phyloP scores from a whole-genome alignment of 768 basidiomycete genomes.

The Rhodosporidiobolus odoratus region DNA sequence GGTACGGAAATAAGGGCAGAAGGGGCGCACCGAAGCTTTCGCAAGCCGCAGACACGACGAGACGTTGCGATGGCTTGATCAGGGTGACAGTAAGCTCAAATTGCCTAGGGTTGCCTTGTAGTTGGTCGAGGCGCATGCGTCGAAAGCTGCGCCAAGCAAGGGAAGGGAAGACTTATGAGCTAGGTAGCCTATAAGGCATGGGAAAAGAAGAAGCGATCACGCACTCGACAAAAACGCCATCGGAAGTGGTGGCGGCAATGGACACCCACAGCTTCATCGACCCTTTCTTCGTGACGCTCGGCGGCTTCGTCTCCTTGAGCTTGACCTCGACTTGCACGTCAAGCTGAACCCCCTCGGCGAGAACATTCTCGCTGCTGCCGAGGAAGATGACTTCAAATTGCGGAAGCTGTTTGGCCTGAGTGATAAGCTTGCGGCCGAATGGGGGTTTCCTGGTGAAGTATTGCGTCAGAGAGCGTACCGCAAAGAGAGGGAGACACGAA shows the following conservation, averaged over 20 bases:
- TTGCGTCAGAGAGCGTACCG: background rate
- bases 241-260: constrained; percentile 22
- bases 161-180: background rate
- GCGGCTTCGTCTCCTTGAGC: constrained; percentile 20
- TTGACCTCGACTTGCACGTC: constrained; percentile 11
- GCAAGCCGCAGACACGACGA: constrained; percentile 32
- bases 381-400: constrained; percentile 17
- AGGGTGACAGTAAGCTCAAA: constrained; percentile 27
- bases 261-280: constrained; percentile 14
- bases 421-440: constrained; percentile 23
- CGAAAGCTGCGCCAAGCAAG: constrained; percentile 17
- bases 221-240: constrained; percentile 37
- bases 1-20: background rate
- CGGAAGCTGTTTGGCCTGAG: constrained; percentile 28
- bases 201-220: background rate
- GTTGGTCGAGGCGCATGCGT: constrained; percentile 19
- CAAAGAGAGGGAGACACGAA: background rate
- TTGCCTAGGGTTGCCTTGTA: constrained; percentile 17
- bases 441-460: constrained; percentile 24
- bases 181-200: background rate
- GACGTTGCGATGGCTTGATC: constrained; percentile 38
- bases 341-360: constrained; percentile 21
- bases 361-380: constrained; percentile 5
- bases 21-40: constrained; percentile 34
- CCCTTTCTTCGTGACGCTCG: constrained; percentile 10